Conservation (phyloP, 768 basidiomycete genomes). For the Tubosaeta sp. region DNA sequence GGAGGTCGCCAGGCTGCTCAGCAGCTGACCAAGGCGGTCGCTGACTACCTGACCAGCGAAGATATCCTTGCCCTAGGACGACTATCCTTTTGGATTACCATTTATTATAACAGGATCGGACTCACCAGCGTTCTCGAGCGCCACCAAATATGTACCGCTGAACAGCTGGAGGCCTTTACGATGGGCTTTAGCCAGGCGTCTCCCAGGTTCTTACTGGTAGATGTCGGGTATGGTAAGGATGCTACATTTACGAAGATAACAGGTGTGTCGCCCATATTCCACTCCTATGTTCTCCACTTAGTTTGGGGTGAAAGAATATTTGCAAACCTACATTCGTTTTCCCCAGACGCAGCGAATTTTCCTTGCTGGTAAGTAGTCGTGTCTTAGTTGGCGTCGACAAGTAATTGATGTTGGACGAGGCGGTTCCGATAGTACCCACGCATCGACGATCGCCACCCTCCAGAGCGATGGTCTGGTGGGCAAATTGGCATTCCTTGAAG, state of each 20-base stretch:
- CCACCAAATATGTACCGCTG: slow-evolving; percentile 53
- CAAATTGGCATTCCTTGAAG: slow-evolving; percentile 61
- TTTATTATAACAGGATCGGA: slow-evolving; percentile 64
- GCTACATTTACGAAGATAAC: slow-evolving; percentile 63
- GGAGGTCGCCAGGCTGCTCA: slow-evolving; percentile 62
- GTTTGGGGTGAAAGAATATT: slow-evolving; percentile 47
- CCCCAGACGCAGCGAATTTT: slow-evolving; percentile 73
- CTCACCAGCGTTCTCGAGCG: slow-evolving; percentile 48
- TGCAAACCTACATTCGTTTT: slow-evolving; percentile 65
- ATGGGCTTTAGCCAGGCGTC: slow-evolving; percentile 71
- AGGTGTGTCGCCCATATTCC: slow-evolving; percentile 38
- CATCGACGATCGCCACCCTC: slow-evolving; percentile 51
- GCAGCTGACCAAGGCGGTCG: slow-evolving; percentile 62
- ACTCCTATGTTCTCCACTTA: neutral
- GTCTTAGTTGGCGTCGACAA: neutral
- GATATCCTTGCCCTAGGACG: slow-evolving; percentile 57
- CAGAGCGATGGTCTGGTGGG: slow-evolving; percentile 58
- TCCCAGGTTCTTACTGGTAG: slow-evolving; percentile 64
- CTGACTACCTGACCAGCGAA: slow-evolving; percentile 61
- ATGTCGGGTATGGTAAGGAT: slow-evolving; percentile 63
- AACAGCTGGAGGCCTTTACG: slow-evolving; percentile 68
- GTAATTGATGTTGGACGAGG: slow-evolving; percentile 35
- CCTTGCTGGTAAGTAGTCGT: slow-evolving; percentile 51
- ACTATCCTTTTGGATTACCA: slow-evolving; percentile 70
- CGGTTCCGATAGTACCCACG: slow-evolving; percentile 51